These are phyloP conservation scores for Phyllosticta paracitricarpa DNA, from an alignment of 2,329 filamentous ascomycete species.

Conservation along the genomic window DNA sequence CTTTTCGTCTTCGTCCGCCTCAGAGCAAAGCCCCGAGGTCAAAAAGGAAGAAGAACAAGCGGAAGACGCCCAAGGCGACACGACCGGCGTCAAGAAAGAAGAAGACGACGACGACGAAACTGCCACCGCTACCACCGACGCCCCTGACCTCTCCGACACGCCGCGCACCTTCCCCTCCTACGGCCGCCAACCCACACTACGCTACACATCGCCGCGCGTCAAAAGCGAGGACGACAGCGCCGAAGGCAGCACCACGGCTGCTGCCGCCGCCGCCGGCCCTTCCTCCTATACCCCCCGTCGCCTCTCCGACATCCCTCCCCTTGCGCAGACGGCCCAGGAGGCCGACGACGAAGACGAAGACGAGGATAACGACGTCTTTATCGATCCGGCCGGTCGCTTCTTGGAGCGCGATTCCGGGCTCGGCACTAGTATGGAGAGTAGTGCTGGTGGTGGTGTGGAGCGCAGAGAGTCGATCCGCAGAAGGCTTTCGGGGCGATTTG, in stretches of 20 bases:
- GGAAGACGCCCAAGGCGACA: slow-evolving; percentile 2
- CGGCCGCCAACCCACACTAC: slow-evolving; percentile 33
- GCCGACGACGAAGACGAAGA: slow-evolving; percentile 29
- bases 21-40: not conserved
- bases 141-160: slow-evolving; percentile 34
- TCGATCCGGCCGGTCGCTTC: slow-evolving; percentile 21
- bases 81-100: slow-evolving; percentile 12
- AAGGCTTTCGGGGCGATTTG: slow-evolving; percentile 11
- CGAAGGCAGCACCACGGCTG: not conserved
- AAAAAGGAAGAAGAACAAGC: slow-evolving; percentile 10
- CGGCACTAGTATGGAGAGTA: slow-evolving; percentile 39
- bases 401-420: slow-evolving; percentile 34
- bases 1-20: slow-evolving; percentile 14
- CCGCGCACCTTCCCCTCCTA: slow-evolving; percentile 40
- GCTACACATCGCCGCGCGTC: slow-evolving; percentile 19
- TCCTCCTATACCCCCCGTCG: not conserved
- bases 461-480: slow-evolving; percentile 14
- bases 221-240: slow-evolving; percentile 25
- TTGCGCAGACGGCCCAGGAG: not conserved
- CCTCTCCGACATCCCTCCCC: not conserved
- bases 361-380: slow-evolving; percentile 33
- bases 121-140: slow-evolving; percentile 14
- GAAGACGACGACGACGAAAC: slow-evolving; percentile 12
- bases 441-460: slow-evolving; percentile 13
- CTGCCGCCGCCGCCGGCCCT: not conserved